A percentile compares a stretch with the other conserved stretches of the same genome.
Evolutionary conservation across 768 basidiomycete genomes (phyloP).

Genomic region (Kwoniella europaea): DNA sequence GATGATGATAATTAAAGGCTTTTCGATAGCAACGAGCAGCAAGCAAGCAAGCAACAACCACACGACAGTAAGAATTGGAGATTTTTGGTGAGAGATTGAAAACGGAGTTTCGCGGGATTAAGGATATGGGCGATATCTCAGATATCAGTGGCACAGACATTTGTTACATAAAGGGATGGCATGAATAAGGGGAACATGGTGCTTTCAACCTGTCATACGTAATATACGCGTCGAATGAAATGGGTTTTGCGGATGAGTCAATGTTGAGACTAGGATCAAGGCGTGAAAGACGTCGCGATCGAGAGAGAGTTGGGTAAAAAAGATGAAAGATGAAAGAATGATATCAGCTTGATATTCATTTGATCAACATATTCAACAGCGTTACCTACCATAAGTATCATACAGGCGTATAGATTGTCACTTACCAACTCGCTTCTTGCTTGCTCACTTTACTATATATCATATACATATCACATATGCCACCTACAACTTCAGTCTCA

Average conservation of each 20-base stretch:
- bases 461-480: conserved; percentile 8
- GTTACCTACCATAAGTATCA: neutral
- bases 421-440: neutral
- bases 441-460: neutral
- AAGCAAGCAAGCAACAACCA: conserved; percentile 2
- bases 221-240: conserved; percentile 7
- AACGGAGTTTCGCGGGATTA: conserved; percentile 33
- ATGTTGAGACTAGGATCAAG: neutral
- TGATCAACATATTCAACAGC: neutral
- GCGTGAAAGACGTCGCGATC: conserved; percentile 14
- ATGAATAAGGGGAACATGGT: neutral
- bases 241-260: conserved; percentile 10
- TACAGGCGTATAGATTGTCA: neutral
- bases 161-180: neutral
- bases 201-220: neutral
- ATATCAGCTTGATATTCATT: neutral
- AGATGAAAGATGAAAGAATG: conserved; percentile 8
- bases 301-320: neutral
- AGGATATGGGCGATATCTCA: too few species aligned
- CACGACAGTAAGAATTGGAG: neutral
- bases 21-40: conserved; percentile 4
- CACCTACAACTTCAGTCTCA: conserved; percentile 2
- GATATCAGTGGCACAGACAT: neutral
- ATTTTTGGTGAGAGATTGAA: neutral
- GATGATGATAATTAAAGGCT: conserved; percentile 9